Conservation (phyloP, 345 rosid species). For the Camelina sativa region DNA sequence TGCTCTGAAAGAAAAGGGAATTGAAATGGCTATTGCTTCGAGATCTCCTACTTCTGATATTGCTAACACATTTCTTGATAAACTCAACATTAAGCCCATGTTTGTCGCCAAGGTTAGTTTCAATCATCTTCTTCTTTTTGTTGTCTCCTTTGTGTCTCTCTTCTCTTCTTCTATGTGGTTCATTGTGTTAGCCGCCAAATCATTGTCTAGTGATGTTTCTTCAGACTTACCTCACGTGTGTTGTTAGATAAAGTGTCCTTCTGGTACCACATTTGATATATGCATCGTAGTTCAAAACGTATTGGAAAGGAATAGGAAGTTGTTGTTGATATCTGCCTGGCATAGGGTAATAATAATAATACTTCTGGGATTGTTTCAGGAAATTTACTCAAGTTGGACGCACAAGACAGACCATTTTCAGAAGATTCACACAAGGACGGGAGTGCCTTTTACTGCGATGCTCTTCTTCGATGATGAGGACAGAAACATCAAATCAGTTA, state of each 20-base stretch:
- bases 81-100: conserved; percentile 58
- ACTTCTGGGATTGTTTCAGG: conserved; percentile 50
- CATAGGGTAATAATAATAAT: background rate
- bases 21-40: conserved; percentile 80
- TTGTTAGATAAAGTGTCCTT: background rate
- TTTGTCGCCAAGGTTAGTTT: conserved; percentile 67
- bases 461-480: conserved; percentile 86
- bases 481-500: conserved; percentile 73
- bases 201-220: background rate
- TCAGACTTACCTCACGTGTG: too few species aligned
- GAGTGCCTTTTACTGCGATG: conserved; percentile 68
- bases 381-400: conserved; percentile 73
- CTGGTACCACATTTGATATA: background rate
- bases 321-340: background rate
- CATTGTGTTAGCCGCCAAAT: background rate
- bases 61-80: conserved; percentile 72
- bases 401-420: conserved; percentile 87
- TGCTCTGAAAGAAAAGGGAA: conserved; percentile 74
- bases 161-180: background rate
- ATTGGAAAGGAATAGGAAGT: background rate
- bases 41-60: conserved; percentile 77
- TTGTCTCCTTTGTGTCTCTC: background rate
- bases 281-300: background rate
- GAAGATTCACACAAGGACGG: conserved; percentile 70
- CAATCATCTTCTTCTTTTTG: background rate